Evolutionary conservation across 2,329 filamentous ascomycete genomes (phyloP).

Genomic region (Paramyrothecium roridum): DNA sequence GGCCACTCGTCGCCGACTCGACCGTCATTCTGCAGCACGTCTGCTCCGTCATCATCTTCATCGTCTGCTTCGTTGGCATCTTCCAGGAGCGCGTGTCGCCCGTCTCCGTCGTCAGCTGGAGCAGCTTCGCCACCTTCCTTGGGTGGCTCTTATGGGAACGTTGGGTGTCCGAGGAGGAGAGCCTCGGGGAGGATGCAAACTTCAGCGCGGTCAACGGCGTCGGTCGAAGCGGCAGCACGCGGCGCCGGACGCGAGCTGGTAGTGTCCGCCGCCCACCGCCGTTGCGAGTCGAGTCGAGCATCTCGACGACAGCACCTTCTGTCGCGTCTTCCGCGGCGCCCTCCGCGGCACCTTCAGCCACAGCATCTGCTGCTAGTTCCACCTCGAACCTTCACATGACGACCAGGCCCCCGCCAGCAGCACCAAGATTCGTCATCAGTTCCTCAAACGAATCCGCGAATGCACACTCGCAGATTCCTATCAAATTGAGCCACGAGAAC

Average conservation of each 20-base stretch:
- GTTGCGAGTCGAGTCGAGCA: slow-evolving; percentile 20
- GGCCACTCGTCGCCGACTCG: slow-evolving; percentile 90
- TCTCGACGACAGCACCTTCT: slow-evolving; percentile 12
- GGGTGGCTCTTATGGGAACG: slow-evolving; percentile 91
- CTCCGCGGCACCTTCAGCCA: slow-evolving; percentile 13
- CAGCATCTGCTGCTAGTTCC: slow-evolving; percentile 41
- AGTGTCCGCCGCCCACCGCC: slow-evolving; percentile 32
- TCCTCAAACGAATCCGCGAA: background rate
- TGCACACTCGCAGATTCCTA: background rate
- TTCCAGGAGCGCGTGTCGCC: slow-evolving; percentile 84
- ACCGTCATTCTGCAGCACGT: slow-evolving; percentile 97
- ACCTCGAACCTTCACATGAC: slow-evolving; percentile 35
- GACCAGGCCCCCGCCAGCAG: slow-evolving; percentile 28
- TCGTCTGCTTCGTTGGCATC: slow-evolving; percentile 91
- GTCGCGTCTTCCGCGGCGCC: slow-evolving; percentile 18
- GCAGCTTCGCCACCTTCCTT: slow-evolving; percentile 75
- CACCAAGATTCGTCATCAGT: background rate
- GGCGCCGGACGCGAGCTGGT: slow-evolving; percentile 29
- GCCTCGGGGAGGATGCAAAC: slow-evolving; percentile 36
- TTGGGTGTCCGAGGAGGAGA: slow-evolving; percentile 75
- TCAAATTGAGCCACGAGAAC: slow-evolving; percentile 22
- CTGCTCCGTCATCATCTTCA: slow-evolving; percentile 89
- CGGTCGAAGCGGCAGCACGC: slow-evolving; percentile 29
- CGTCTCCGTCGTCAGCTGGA: slow-evolving; percentile 82
- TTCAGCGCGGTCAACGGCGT: slow-evolving; percentile 29